A percentile compares a stretch with the other conserved stretches of the same genome.
These are phyloP conservation scores for Trichoderma sp. DNA, from an alignment of 2,329 filamentous ascomycete genomes.

Conservation along the genomic window DNA sequence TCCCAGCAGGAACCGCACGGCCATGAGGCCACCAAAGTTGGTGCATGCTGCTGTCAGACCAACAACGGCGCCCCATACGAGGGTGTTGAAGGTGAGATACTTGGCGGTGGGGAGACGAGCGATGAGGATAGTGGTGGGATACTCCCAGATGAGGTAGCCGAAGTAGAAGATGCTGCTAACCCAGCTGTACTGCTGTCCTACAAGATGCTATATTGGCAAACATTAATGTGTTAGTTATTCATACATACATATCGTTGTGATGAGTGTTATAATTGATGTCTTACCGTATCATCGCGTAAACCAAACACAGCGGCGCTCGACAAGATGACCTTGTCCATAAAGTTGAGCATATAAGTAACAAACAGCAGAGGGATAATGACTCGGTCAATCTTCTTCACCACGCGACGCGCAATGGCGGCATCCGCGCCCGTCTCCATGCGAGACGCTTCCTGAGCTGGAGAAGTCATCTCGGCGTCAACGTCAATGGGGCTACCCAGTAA, in stretches of 20 bases:
- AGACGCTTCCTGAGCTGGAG: neutral
- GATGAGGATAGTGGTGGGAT: conserved; percentile 50
- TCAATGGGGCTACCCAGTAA: neutral
- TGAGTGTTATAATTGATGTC: neutral
- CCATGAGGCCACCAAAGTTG: conserved; percentile 49
- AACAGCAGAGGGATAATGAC: conserved; percentile 57
- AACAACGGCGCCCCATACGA: conserved; percentile 51
- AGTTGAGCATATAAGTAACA: conserved; percentile 58
- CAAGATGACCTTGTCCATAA: conserved; percentile 61
- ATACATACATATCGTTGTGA: neutral
- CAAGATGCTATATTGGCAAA: conserved; percentile 26
- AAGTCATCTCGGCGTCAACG: conserved; percentile 10
- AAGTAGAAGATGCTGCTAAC: conserved; percentile 49
- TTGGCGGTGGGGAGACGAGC: conserved; percentile 49
- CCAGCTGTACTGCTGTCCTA: conserved; percentile 63
- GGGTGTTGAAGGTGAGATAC: conserved; percentile 47
- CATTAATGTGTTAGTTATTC: conserved; percentile 2
- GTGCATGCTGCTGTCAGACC: conserved; percentile 45
- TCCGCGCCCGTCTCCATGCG: conserved; percentile 21
- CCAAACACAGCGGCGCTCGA: conserved; percentile 59
- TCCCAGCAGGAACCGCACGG: conserved; percentile 55
- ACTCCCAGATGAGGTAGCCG: conserved; percentile 51
- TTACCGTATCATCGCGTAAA: conserved; percentile 47
- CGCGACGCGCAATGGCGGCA: conserved; percentile 36
- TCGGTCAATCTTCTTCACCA: conserved; percentile 58